Base-by-base conservation (phyloP, 306 rosid genomes). In the Mimosa bimucronata region DNA sequence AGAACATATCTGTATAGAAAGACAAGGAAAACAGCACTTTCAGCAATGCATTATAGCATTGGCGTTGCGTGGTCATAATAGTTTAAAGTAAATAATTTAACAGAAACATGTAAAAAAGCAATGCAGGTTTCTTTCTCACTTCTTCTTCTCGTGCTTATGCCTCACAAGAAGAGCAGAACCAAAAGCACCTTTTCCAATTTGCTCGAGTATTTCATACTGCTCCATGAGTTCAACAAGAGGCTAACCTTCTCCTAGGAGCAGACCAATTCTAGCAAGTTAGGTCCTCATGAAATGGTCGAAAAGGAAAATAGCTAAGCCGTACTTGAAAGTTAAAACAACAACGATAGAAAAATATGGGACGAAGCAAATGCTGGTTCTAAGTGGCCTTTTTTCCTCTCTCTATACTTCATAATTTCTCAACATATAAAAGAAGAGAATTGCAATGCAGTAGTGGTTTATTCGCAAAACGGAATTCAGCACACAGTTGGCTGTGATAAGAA, bases 161-260 rank as follows among this genome's bases (percentile, higher is more conserved):
- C 94, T 95, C 77, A 95, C 99, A 80, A 95, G 99, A 84, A 95
- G 99, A 11, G 99, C 99, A 29, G 99, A 91, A 83, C 99, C 99
- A 37, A 95, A 95, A 62, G 98, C 92, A 52, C 99, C 99, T 78
- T 93, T 95, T 81, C 99, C 99, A 82, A 95, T 95, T 90, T 93
- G 99, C 92, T 93, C 99, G 70, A 95, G 87, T 77, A 95, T 42
- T 81, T 95, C 99, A 81, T 95, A 95, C 86, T 93, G 97, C 92
- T 95, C 99, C 99, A 95, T 91, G 69, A 42, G 76, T 71, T 79
- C 60, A 68, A 70, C 55, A 23, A 77, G 66, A 46, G 67, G 74
- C 68, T 83, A 76, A 67, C 81, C 81, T 82, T 84, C 75, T 81
- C 85, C 91, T 86, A 86, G 34, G 44, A 60, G 65, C 44, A 79